Evolutionary conservation across 495 filamentous ascomycete species (phyloP), one percentile per base, ranked within the genome.

Genomic region (Astrothelium macrocarpum): DNA sequence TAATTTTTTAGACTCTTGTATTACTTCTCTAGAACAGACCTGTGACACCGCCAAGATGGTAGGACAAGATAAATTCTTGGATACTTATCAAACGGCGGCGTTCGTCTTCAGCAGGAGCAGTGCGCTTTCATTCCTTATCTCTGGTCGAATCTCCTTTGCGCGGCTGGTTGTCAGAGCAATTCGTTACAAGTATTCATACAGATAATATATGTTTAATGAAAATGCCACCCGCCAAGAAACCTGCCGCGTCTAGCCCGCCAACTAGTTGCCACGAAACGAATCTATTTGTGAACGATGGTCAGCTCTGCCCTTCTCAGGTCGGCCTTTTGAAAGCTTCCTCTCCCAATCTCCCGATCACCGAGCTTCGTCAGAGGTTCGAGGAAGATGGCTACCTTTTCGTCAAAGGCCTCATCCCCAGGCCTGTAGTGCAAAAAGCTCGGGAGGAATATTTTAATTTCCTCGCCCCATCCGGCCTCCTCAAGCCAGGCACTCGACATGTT

Each of bases 341-440:
- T 1, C 72, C 69, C 10, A 43, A 70, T 58, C 66, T 72, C n/a
- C 76, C 78, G 0, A 56, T 74, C 12, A 77, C 80, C 32, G 76
- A 78, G 18, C 72, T 87, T 1, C 79, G 79, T 32, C 67, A 73
- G 36, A 78, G 84, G 20, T 84, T 79, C 60, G 60, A 82, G n/a
- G 64, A 76, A 53, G 82, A 86, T 65, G 82, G 84, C 20, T 86
- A 86, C 67, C 75, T 87, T 46, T 84, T 84, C 66, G 62, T 87
- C 7, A 87, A 86, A 66, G 76, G 77, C 34, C 67, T 86, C 1
- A 70, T 87, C 20, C 84, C 84, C 0, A 81, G 83, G 1, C 71
- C 73, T 2, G 82, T 84, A 60, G 83, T 87, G 12, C 74, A 85
- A 16, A 74, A 76, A 29, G 79, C 81, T 42, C 78, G 85, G 20